phyloP scores from a whole-genome alignment of 2,329 filamentous ascomycete genomes.

The Claviceps sorghi region DNA sequence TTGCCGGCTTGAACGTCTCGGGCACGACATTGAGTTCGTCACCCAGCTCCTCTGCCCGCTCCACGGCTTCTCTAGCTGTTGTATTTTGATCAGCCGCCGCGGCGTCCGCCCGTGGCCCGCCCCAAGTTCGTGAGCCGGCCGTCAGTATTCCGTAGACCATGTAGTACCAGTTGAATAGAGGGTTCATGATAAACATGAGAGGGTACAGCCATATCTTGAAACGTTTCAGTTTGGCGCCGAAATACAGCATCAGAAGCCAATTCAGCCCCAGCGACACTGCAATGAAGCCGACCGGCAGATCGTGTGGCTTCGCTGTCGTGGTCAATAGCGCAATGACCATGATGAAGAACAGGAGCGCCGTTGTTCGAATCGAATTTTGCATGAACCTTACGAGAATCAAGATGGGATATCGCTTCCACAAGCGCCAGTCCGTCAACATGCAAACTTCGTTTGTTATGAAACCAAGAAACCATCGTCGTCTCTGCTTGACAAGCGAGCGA shows the following conservation, averaged over 20 bases:
- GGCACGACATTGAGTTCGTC: conserved; percentile 85
- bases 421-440: conserved; percentile 86
- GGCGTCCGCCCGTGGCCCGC: conserved; percentile 80
- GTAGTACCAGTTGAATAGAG: conserved; percentile 97
- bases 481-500: conserved; percentile 75
- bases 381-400: conserved; percentile 78
- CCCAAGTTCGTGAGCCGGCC: conserved; percentile 88
- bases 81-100: conserved; percentile 62
- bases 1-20: conserved; percentile 59
- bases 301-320: conserved; percentile 61
- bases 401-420: conserved; percentile 84
- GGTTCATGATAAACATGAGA: conserved; percentile 87
- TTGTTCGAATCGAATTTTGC: conserved; percentile 93
- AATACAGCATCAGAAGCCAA: conserved; percentile 93
- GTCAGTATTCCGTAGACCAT: conserved; percentile 97
- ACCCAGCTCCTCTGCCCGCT: conserved; percentile 60
- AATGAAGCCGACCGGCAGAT: conserved; percentile 86
- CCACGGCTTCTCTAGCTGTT: conserved; percentile 70
- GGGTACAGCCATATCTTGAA: conserved; percentile 95
- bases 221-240: conserved; percentile 69
- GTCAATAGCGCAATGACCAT: conserved; percentile 77
- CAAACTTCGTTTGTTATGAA: conserved; percentile 97
- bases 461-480: conserved; percentile 88
- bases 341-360: conserved; percentile 85
- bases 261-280: conserved; percentile 84